Conservation (phyloP, 2,329 filamentous ascomycete genomes). For the Beauveria sp. region DNA sequence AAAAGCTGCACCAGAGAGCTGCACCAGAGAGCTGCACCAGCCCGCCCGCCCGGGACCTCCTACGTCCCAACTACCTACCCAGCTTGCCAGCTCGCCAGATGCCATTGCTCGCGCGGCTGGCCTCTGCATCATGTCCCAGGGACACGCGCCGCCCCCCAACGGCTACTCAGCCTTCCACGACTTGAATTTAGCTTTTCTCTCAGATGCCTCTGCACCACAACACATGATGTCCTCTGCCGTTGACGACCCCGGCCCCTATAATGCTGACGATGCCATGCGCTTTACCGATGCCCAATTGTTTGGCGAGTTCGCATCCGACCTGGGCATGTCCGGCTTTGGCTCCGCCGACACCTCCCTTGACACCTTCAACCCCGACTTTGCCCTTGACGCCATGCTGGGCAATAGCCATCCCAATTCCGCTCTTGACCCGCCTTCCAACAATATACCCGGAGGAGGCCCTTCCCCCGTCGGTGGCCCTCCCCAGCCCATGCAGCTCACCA, state of each 20-base stretch:
- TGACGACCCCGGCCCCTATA: not conserved
- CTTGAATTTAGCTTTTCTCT: not conserved
- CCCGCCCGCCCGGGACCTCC: not conserved
- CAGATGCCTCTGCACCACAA: constrained; percentile 9
- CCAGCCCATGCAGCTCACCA: constrained; percentile 15
- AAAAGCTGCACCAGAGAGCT: not conserved
- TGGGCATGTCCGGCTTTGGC: constrained; percentile 1
- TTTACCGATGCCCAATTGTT: constrained; percentile 8
- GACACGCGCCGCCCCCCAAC: constrained; percentile 2
- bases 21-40: not conserved
- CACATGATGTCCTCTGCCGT: not conserved
- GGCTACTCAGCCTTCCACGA: constrained; percentile 2
- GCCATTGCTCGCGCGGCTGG: constrained; percentile 2
- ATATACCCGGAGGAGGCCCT: constrained; percentile 35
- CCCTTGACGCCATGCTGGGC: constrained; percentile 10
- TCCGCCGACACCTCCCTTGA: constrained; percentile 1
- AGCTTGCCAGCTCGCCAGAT: not conserved
- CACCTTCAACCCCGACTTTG: constrained; percentile 8
- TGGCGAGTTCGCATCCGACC: constrained; percentile 2
- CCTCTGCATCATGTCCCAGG: constrained; percentile 8
- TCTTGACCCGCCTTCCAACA: constrained; percentile 25
- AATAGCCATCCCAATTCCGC: constrained; percentile 18
- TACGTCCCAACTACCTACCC: not conserved
- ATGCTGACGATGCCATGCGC: not conserved
- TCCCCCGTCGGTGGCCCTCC: constrained; percentile 31